phyloP scores from a whole-genome alignment of 2,329 filamentous ascomycete species.

The Thyridium curvatum region DNA sequence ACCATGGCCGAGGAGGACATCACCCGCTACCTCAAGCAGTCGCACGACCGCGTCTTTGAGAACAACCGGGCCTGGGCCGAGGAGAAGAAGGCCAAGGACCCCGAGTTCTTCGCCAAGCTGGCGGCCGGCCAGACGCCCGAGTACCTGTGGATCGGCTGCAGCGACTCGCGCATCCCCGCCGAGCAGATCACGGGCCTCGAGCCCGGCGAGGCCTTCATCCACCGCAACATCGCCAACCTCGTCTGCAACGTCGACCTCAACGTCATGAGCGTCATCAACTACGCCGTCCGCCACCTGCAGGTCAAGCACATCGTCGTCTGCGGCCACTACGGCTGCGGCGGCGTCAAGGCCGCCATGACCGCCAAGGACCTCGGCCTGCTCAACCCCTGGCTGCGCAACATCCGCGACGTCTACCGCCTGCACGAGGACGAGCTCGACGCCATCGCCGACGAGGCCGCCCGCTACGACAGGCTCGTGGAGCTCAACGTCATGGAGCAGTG shows the following conservation, averaged over 20 bases:
- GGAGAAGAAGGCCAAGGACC: slow-evolving; percentile 50
- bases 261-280: slow-evolving; percentile 77
- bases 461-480: slow-evolving; percentile 69
- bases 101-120: slow-evolving; percentile 59
- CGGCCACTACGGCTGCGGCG: slow-evolving; percentile 73
- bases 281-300: slow-evolving; percentile 73
- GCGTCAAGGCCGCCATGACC: slow-evolving; percentile 69
- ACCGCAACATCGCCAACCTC: slow-evolving; percentile 93
- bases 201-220: slow-evolving; percentile 89
- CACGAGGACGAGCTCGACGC: slow-evolving; percentile 65
- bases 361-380: slow-evolving; percentile 63
- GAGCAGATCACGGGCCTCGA: slow-evolving; percentile 77
- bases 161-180: slow-evolving; percentile 86
- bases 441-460: slow-evolving; percentile 50
- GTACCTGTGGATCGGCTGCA: slow-evolving; percentile 86
- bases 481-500: slow-evolving; percentile 77
- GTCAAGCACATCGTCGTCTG: slow-evolving; percentile 78
- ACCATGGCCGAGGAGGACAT: slow-evolving; percentile 29
- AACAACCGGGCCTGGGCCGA: slow-evolving; percentile 63
- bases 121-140: slow-evolving; percentile 60
- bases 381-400: slow-evolving; percentile 70
- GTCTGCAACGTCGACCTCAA: slow-evolving; percentile 75
- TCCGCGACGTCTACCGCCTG: slow-evolving; percentile 67
- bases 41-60: slow-evolving; percentile 62
- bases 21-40: slow-evolving; percentile 51